These are phyloP conservation scores for Luffa aegyptiaca DNA, from an alignment of 306 rosid genomes.

Conservation along the genomic window DNA sequence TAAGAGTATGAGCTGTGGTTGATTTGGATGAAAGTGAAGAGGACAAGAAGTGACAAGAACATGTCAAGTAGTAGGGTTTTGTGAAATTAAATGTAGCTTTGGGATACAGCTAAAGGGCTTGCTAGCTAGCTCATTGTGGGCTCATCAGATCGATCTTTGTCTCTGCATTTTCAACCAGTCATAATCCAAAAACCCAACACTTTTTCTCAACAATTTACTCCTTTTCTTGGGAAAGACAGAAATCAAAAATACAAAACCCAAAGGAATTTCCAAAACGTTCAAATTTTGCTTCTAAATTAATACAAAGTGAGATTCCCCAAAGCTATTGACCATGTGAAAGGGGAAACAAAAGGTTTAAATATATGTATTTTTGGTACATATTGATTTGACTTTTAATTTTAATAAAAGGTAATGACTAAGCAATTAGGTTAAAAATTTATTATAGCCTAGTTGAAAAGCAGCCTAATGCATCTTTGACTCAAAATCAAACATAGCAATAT, in stretches of 20 bases:
- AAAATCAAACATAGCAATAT: no score
- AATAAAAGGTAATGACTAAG: neutral
- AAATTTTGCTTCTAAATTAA: neutral
- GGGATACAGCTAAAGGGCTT: neutral
- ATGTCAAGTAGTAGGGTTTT: conserved; percentile 4
- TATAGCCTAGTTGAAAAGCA: neutral
- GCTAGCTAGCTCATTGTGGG: neutral
- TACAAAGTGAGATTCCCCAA: neutral
- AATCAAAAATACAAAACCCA: neutral
- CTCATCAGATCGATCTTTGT: neutral
- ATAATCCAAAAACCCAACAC: neutral
- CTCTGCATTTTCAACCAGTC: neutral
- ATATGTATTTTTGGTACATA: neutral
- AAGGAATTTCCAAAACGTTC: neutral
- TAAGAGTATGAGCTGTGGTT: neutral
- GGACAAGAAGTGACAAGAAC: conserved; percentile 1
- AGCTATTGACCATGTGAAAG: neutral
- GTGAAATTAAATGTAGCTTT: neutral
- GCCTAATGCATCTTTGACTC: neutral
- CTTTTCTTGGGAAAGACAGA: neutral
- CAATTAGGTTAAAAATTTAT: neutral
- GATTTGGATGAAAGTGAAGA: neutral
- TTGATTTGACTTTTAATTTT: neutral
- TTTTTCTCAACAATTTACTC: neutral
- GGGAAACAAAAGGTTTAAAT: neutral